These are phyloP conservation scores for Marchantia paleacea DNA, from an alignment of 225 moss, liverwort and hornwort genomes.

Conservation along the genomic window DNA sequence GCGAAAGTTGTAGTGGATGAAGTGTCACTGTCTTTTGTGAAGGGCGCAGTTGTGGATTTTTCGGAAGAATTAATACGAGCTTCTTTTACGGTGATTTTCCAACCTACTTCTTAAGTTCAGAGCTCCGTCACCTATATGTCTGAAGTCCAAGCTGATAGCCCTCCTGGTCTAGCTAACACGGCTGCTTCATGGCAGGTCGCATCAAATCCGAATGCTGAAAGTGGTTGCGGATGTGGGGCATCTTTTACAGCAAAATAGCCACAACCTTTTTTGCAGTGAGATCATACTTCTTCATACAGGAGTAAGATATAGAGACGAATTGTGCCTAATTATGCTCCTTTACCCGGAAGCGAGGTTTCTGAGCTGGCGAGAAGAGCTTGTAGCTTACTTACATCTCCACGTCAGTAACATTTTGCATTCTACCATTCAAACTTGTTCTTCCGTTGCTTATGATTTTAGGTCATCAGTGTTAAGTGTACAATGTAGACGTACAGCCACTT, in stretches of 20 bases:
- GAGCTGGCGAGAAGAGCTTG: neutral
- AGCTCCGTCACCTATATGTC: neutral
- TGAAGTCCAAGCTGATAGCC: neutral
- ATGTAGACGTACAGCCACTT: neutral
- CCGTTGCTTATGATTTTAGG: neutral
- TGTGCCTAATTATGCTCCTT: neutral
- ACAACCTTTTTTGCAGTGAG: neutral
- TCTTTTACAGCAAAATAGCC: slow-evolving; percentile 83
- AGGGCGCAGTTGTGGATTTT: slow-evolving; percentile 81
- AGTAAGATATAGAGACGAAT: neutral
- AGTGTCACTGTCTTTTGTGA: slow-evolving; percentile 72
- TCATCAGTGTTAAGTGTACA: neutral
- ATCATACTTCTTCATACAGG: neutral
- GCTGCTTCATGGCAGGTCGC: slow-evolving; percentile 52
- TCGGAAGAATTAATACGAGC: slow-evolving; percentile 92
- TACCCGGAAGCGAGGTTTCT: neutral
- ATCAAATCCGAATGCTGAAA: slow-evolving; percentile 74
- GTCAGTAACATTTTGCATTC: neutral
- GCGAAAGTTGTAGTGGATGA: slow-evolving; percentile 80
- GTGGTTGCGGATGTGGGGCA: slow-evolving; percentile 87
- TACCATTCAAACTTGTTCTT: neutral
- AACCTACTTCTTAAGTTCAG: neutral
- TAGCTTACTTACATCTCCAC: neutral
- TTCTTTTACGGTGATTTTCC: slow-evolving; percentile 68
- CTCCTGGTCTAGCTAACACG: neutral